These are phyloP conservation scores for Penicillium psychrofluorescens DNA, from an alignment of 495 filamentous ascomycete genomes.

Conservation along the genomic window DNA sequence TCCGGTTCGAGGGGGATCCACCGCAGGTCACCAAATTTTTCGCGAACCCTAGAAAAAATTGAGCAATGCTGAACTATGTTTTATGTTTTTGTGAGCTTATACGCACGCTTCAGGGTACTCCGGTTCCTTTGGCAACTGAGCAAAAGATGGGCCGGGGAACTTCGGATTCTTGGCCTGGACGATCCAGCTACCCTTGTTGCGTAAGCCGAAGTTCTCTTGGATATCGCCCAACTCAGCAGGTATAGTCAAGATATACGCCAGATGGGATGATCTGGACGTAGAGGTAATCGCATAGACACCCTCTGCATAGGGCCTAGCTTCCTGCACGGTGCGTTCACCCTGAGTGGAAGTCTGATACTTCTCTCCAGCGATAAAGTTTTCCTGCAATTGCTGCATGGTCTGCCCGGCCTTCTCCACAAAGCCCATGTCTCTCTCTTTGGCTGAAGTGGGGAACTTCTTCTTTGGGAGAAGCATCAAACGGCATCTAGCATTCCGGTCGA, in stretches of 20 bases:
- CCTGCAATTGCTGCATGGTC: slow-evolving; percentile 63
- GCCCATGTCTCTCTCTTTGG: slow-evolving; percentile 66
- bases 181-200: slow-evolving; percentile 67
- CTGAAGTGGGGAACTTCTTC: slow-evolving; percentile 71
- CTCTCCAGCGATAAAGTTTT: slow-evolving; percentile 56
- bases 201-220: slow-evolving; percentile 70
- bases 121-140: slow-evolving; percentile 55
- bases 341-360: slow-evolving; percentile 74
- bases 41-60: slow-evolving; percentile 41
- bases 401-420: slow-evolving; percentile 75
- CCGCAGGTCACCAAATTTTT: slow-evolving; percentile 65
- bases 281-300: slow-evolving; percentile 81
- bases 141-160: slow-evolving; percentile 54
- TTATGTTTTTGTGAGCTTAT: background rate
- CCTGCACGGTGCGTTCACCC: slow-evolving; percentile 61
- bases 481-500: slow-evolving; percentile 53
- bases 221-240: slow-evolving; percentile 63
- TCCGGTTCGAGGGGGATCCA: slow-evolving; percentile 72
- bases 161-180: slow-evolving; percentile 77
- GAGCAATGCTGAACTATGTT: no score
- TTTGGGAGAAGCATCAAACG: slow-evolving; percentile 78
- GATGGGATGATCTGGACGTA: slow-evolving; percentile 62
- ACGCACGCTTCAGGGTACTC: slow-evolving; percentile 69
- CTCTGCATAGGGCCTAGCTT: slow-evolving; percentile 70
- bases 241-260: slow-evolving; percentile 79